Conservation (phyloP, 23 red algal genomes). For the Porphyridium purpureum region DNA sequence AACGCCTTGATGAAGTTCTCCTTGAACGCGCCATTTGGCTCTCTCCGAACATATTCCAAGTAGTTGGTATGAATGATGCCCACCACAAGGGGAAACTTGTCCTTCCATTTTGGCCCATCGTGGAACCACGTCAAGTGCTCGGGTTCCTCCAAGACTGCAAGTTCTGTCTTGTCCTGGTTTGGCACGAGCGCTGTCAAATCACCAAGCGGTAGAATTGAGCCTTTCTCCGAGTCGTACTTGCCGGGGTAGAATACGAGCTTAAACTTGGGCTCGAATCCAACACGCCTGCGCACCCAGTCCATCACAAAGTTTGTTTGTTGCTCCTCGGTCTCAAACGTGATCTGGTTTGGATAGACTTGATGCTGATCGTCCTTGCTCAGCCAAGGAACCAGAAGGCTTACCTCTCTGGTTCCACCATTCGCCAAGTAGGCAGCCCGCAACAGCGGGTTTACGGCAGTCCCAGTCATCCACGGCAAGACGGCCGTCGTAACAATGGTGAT, state of each 20-base stretch:
- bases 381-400: constrained; percentile 56
- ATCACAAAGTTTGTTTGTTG: constrained; percentile 26
- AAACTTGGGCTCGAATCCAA: constrained; percentile 3
- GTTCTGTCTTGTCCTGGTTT: constrained; percentile 16
- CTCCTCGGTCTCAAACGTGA: constrained; percentile 18
- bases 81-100: constrained; percentile 30
- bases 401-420: constrained; percentile 13
- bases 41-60: constrained; percentile 26
- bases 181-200: constrained; percentile 50
- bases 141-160: constrained; percentile 62
- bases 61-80: constrained; percentile 63
- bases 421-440: constrained; percentile 58
- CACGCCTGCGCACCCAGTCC: constrained; percentile 10
- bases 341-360: constrained; percentile 38
- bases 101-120: constrained; percentile 30
- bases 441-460: constrained; percentile 58
- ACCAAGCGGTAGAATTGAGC: constrained; percentile 38
- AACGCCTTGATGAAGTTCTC: constrained; percentile 39
- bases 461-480: constrained; percentile 67
- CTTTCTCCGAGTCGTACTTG: constrained; percentile 42
- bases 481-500: constrained; percentile 47
- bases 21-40: constrained; percentile 33
- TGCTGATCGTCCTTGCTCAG: constrained; percentile 40
- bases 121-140: constrained; percentile 69
- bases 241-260: constrained; percentile 38